Conservation (phyloP, 1,284 basidiomycete species). For the Macrocybe sp. region DNA sequence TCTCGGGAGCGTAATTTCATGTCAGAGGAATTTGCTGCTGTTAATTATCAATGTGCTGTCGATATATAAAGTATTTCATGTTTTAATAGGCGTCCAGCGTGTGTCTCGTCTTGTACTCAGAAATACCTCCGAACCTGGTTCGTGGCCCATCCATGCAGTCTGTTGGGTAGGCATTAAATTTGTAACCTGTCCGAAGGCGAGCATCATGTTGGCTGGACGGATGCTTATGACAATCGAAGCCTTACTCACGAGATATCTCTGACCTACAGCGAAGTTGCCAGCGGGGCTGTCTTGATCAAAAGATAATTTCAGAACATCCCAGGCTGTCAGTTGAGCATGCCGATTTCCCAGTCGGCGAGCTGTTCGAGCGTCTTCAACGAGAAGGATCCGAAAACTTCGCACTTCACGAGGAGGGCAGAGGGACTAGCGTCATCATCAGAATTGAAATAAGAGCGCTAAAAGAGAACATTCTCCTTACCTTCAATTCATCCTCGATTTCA, state of each 20-base stretch:
- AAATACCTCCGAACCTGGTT: slow-evolving; percentile 54
- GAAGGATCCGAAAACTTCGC: slow-evolving; percentile 76
- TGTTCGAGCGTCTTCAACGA: slow-evolving; percentile 67
- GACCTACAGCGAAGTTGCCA: slow-evolving; percentile 58
- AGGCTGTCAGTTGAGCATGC: slow-evolving; percentile 74
- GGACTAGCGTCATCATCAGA: slow-evolving; percentile 33
- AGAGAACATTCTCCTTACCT: slow-evolving; percentile 36
- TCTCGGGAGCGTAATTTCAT: slow-evolving; percentile 29
- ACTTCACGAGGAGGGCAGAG: slow-evolving; percentile 77
- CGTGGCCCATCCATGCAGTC: slow-evolving; percentile 58
- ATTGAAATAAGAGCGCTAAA: slow-evolving; percentile 5
- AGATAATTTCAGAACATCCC: slow-evolving; percentile 66
- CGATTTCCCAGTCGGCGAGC: slow-evolving; percentile 46
- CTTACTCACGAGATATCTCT: slow-evolving; percentile 62
- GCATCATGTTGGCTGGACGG: neutral
- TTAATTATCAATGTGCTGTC: slow-evolving; percentile 2
- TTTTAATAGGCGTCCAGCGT: slow-evolving; percentile 39
- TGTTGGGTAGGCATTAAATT: slow-evolving; percentile 59
- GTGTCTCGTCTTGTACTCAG: slow-evolving; percentile 59
- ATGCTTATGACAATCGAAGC: neutral
- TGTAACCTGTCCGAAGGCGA: slow-evolving; percentile 39
- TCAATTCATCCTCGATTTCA: slow-evolving; percentile 67
- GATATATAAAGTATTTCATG: slow-evolving; percentile 8
- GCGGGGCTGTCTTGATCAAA: slow-evolving; percentile 45
- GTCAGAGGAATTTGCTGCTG: neutral